Percentiles rank a stretch among this genome's conserved stretches.
Conservation (phyloP, 2,329 filamentous ascomycete species). For the Claviceps sp. region DNA sequence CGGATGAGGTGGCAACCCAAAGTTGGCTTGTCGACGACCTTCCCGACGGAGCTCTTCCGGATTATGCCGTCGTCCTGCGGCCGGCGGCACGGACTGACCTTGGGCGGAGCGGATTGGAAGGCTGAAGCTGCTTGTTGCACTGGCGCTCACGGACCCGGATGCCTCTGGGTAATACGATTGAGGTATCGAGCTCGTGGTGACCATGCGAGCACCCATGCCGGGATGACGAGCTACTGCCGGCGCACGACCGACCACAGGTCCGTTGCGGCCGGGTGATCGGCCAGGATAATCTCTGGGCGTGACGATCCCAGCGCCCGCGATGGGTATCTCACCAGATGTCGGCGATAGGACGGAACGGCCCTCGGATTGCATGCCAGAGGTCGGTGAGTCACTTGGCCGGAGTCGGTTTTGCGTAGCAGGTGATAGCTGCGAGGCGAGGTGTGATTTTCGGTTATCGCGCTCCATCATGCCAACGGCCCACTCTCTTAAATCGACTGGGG, state of each 20-base stretch:
- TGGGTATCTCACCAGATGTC: constrained; percentile 60
- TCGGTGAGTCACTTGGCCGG: constrained; percentile 48
- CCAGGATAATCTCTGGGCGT: constrained; percentile 39
- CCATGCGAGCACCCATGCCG: constrained; percentile 38
- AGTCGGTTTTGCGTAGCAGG: constrained; percentile 67
- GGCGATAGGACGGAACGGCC: constrained; percentile 43
- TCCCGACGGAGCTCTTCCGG: constrained; percentile 40
- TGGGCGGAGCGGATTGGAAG: constrained; percentile 52
- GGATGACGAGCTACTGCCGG: constrained; percentile 32
- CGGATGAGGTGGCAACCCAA: constrained; percentile 33
- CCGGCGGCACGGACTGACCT: constrained; percentile 43
- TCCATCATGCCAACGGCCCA: constrained; percentile 95
- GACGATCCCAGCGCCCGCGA: constrained; percentile 41
- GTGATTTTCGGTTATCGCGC: constrained; percentile 87
- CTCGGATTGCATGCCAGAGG: constrained; percentile 24
- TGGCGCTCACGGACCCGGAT: constrained; percentile 28
- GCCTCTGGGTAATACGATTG: constrained; percentile 27
- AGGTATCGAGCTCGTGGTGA: constrained; percentile 39
- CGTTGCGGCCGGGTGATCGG: constrained; percentile 39
- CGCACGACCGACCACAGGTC: constrained; percentile 31
- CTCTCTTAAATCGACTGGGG: constrained; percentile 81
- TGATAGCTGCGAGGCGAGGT: constrained; percentile 68
- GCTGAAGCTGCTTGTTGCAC: constrained; percentile 36
- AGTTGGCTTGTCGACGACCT: constrained; percentile 38
- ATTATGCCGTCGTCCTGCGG: constrained; percentile 44